These are phyloP conservation scores for Fonsecaea pugnacius DNA, from an alignment of 2,329 filamentous ascomycete species.

Conservation along the genomic window DNA sequence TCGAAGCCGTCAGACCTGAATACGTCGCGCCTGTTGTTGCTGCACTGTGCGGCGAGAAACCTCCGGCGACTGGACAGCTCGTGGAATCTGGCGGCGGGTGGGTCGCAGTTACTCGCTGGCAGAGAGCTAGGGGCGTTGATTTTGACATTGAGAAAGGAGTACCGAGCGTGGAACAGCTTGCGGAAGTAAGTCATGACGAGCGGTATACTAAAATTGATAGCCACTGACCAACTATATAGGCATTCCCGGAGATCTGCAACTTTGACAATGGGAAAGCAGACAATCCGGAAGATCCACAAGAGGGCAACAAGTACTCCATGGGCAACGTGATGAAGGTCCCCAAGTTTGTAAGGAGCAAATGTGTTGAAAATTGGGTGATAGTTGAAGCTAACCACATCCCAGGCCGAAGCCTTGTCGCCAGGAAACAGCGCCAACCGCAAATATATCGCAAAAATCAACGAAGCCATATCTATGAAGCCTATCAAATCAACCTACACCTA, in stretches of 20 bases:
- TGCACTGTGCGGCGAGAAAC: conserved; percentile 81
- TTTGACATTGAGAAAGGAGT: conserved; percentile 39
- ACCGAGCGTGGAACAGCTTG: conserved; percentile 37
- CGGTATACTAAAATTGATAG: conserved; percentile 43
- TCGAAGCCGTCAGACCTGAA: conserved; percentile 95
- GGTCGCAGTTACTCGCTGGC: conserved; percentile 73
- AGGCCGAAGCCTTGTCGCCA: conserved; percentile 37
- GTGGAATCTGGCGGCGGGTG: conserved; percentile 95
- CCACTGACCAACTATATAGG: conserved; percentile 50
- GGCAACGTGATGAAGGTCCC: conserved; percentile 82
- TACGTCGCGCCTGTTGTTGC: conserved; percentile 93
- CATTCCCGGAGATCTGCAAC: conserved; percentile 78
- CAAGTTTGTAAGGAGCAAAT: conserved; percentile 46
- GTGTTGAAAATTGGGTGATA: not conserved
- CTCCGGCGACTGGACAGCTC: conserved; percentile 82
- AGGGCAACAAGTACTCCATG: conserved; percentile 78
- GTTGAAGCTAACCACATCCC: not conserved
- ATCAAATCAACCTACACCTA: conserved; percentile 78
- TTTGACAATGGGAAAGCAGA: conserved; percentile 89
- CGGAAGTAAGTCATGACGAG: conserved; percentile 41
- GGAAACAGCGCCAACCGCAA: conserved; percentile 54
- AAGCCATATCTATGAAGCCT: conserved; percentile 71
- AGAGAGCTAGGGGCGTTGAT: conserved; percentile 45
- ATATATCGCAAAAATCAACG: conserved; percentile 76
- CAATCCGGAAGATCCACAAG: conserved; percentile 77